Conservation (phyloP, 371 early-diverging fungal species). For the Smittium culicis region DNA sequence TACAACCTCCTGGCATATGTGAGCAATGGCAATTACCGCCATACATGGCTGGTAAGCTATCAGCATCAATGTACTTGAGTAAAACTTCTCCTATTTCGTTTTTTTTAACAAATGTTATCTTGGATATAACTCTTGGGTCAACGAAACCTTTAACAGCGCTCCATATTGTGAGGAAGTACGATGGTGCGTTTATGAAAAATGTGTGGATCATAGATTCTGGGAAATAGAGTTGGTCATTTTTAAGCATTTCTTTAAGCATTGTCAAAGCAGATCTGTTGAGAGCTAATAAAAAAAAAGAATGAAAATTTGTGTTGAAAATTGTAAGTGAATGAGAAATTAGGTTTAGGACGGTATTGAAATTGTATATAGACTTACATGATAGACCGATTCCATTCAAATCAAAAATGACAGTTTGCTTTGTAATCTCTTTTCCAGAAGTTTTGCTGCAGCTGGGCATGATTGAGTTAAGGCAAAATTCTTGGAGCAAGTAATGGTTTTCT, state of each 20-base stretch:
- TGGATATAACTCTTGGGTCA: constrained; percentile 64
- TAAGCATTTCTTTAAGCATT: constrained; percentile 55
- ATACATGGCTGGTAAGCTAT: constrained; percentile 56
- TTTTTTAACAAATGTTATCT: constrained; percentile 61
- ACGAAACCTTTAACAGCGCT: constrained; percentile 66
- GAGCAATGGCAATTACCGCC: constrained; percentile 67
- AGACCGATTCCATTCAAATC: constrained; percentile 55
- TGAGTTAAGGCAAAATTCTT: constrained; percentile 56
- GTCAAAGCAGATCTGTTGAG: constrained; percentile 62
- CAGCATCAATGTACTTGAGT: constrained; percentile 54
- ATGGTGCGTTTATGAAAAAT: constrained; percentile 69
- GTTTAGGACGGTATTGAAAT: no score
- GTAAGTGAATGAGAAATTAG: no score
- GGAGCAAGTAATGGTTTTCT: constrained; percentile 57
- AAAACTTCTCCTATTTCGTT: constrained; percentile 48
- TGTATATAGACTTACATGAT: constrained; percentile 4
- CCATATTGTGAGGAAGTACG: constrained; percentile 67
- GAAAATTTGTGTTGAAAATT: neutral
- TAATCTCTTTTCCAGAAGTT: constrained; percentile 45
- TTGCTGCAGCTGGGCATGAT: constrained; percentile 58
- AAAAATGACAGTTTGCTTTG: constrained; percentile 67
- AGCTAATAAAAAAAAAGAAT: constrained; percentile 27
- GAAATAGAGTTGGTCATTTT: constrained; percentile 65
- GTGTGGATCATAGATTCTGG: constrained; percentile 67
- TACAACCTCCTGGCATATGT: constrained; percentile 61